Evolutionary conservation across 2,329 filamentous ascomycete species (phyloP).

Genomic region (Neurospora crassa): DNA sequence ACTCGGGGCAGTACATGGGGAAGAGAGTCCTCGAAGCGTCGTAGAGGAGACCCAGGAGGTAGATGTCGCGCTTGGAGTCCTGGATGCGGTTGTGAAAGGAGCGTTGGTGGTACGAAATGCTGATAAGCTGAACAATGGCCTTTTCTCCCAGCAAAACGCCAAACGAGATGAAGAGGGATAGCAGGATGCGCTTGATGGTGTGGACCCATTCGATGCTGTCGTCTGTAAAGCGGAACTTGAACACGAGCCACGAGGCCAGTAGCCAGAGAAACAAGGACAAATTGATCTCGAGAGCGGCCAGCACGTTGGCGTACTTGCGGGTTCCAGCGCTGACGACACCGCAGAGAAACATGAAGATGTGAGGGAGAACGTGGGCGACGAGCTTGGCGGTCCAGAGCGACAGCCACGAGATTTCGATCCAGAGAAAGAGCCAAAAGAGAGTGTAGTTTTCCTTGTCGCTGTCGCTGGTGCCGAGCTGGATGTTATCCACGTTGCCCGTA

Average conservation of each 20-base stretch:
- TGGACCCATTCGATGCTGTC: slow-evolving; percentile 40
- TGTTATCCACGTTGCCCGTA: slow-evolving; percentile 27
- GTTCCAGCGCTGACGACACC: slow-evolving; percentile 62
- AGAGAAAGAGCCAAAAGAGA: slow-evolving; percentile 54
- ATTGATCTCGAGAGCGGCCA: slow-evolving; percentile 55
- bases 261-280: slow-evolving; percentile 62
- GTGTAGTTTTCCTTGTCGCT: slow-evolving; percentile 19
- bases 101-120: slow-evolving; percentile 75
- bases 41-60: slow-evolving; percentile 74
- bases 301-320: slow-evolving; percentile 58
- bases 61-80: slow-evolving; percentile 79
- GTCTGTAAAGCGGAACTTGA: slow-evolving; percentile 42
- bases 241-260: slow-evolving; percentile 52
- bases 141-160: slow-evolving; percentile 69
- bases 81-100: slow-evolving; percentile 78
- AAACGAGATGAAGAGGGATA: slow-evolving; percentile 57
- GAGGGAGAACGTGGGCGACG: slow-evolving; percentile 49
- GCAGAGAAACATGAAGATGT: slow-evolving; percentile 57
- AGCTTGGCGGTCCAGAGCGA: slow-evolving; percentile 59
- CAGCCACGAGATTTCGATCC: slow-evolving; percentile 61
- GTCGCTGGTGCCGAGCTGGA: slow-evolving; percentile 27
- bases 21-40: slow-evolving; percentile 84
- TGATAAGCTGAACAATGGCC: slow-evolving; percentile 70
- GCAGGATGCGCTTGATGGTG: slow-evolving; percentile 55
- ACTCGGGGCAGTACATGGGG: slow-evolving; percentile 85